Evolutionary conservation across 2,329 filamentous ascomycete genomes (phyloP).

Genomic region (Scedosporium boydii): DNA sequence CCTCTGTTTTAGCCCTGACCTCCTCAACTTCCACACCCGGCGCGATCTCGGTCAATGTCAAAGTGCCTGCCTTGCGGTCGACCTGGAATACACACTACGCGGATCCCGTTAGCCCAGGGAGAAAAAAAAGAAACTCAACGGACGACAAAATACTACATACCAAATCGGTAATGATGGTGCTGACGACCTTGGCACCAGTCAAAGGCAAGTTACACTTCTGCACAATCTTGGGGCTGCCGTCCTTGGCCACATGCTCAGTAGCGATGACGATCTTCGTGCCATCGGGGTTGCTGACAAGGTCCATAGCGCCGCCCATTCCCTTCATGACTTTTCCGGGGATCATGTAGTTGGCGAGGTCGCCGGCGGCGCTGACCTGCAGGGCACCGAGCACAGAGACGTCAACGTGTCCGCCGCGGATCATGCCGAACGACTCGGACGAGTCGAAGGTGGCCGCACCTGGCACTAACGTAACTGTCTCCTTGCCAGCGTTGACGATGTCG

Average conservation of each 20-base stretch:
- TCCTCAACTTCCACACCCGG: slow-evolving; percentile 60
- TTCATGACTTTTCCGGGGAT: slow-evolving; percentile 81
- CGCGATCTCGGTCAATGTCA: slow-evolving; percentile 63
- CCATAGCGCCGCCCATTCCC: slow-evolving; percentile 77
- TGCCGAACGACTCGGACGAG: slow-evolving; percentile 71
- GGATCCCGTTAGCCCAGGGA: background rate
- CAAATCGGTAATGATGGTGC: slow-evolving; percentile 65
- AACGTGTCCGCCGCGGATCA: slow-evolving; percentile 79
- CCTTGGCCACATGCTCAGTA: slow-evolving; percentile 61
- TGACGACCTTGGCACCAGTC: slow-evolving; percentile 58
- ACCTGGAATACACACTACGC: slow-evolving; percentile 60
- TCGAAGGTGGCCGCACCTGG: slow-evolving; percentile 72
- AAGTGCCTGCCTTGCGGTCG: slow-evolving; percentile 47
- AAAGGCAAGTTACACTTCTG: slow-evolving; percentile 54
- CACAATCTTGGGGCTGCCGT: slow-evolving; percentile 58
- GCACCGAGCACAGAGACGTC: slow-evolving; percentile 78
- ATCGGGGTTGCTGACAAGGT: slow-evolving; percentile 61
- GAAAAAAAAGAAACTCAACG: background rate
- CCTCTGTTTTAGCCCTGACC: slow-evolving; percentile 60
- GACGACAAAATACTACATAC: slow-evolving; percentile 32
- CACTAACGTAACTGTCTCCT: slow-evolving; percentile 74
- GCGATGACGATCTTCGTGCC: slow-evolving; percentile 64
- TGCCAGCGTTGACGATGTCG: slow-evolving; percentile 78
- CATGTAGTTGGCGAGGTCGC: slow-evolving; percentile 85
- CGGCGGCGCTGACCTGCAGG: slow-evolving; percentile 68